Base-by-base conservation (phyloP, 2,329 filamentous ascomycete genomes). In the Colletotrichum scovillei region DNA sequence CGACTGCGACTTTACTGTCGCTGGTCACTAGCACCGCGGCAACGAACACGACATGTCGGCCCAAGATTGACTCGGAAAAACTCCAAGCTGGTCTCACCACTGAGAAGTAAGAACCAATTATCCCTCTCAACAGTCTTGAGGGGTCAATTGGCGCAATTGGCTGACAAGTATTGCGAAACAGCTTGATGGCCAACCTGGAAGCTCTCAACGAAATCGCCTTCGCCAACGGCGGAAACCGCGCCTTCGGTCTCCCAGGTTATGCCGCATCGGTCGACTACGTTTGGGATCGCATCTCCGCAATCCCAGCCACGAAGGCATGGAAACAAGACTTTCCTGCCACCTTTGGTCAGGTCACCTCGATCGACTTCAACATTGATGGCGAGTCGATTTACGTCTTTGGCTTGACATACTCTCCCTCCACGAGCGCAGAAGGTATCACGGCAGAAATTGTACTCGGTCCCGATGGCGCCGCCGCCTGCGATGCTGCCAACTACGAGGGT, bases 341-440 rank as follows among this genome's bases (percentile, higher is more conserved):
- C 16, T 75, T 75, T 32, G 74, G 74, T 14, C 66, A 75, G 19
- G 73, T 75, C 63, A 46, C 52, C 30, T 73, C 73, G 1, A 75
- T 75, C 66, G 57, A 65, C 46, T 49, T 75, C 9, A 28, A 58
- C 6, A 52, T 82, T 0, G 80, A 73, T 22, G 77, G 74, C 14
- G 77, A 80, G 49, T 63, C 75, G 0, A 78, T 77, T 52, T 78
- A 79, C 16, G 79, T 80, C 24, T 78, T 81, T 3, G 80, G 78
- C 32, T 78, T 88, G 53, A 84, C 84, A 1, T 87, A 86, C 79
- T 86, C 85, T 9, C 85, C 85, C 0, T 87, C 86, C 4, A 88
- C 86, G 1, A 80, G 81, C 16, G 77, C 81, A 2, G 84, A 85
- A 69, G 86, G 85, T 3, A 72, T 88, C 67, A 86, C 82, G 6